Conservation (phyloP, 1,139 yeast genomes). For the Taphrina sp. region DNA sequence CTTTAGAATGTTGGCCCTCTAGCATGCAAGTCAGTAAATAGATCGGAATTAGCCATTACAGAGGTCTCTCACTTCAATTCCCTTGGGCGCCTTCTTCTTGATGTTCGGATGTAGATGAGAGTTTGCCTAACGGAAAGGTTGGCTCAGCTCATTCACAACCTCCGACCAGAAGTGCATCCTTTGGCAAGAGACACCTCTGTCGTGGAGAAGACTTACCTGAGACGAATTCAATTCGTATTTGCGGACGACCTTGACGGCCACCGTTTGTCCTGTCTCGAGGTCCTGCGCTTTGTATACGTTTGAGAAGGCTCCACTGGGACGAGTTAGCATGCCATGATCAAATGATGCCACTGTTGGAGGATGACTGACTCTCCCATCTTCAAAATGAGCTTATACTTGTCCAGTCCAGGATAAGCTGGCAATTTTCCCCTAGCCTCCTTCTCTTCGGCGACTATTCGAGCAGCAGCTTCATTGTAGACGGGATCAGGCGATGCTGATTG, state of each 20-base stretch:
- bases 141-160: constrained; percentile 28
- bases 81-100: constrained; percentile 40
- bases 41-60: not conserved
- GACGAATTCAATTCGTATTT: constrained; percentile 58
- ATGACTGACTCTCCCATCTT: constrained; percentile 48
- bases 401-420: constrained; percentile 53
- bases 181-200: constrained; percentile 20
- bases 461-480: constrained; percentile 48
- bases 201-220: constrained; percentile 44
- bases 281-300: constrained; percentile 74
- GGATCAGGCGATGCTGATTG: constrained; percentile 17
- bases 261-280: constrained; percentile 50
- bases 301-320: constrained; percentile 80
- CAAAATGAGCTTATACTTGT: constrained; percentile 49
- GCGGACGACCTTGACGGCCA: constrained; percentile 82
- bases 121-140: constrained; percentile 32
- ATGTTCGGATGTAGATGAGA: constrained; percentile 37
- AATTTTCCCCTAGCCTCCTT: constrained; percentile 46
- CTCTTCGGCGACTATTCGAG: constrained; percentile 65
- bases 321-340: not conserved
- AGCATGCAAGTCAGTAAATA: not conserved
- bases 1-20: constrained; percentile 62
- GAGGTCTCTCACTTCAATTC: constrained; percentile 41
- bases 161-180: constrained; percentile 16
- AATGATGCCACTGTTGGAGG: not conserved